phyloP scores from a whole-genome alignment of 495 filamentous ascomycete genomes.

The Annulohypoxylon bovei region DNA sequence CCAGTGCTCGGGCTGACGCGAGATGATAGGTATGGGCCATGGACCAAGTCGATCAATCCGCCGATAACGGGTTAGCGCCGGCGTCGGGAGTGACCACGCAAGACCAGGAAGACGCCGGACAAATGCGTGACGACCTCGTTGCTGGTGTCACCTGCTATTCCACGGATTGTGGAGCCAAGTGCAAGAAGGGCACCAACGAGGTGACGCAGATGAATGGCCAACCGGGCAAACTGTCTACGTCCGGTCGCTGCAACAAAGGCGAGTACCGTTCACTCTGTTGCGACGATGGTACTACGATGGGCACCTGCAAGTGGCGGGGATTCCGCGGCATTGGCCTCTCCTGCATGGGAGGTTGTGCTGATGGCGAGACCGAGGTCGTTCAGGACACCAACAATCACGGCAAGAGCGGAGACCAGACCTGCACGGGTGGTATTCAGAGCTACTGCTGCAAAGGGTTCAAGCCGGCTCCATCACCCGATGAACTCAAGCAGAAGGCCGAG shows the following conservation, averaged over 20 bases:
- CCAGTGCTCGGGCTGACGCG: too few relatives aligned
- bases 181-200: neutral
- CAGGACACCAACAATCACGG: neutral
- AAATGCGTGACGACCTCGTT: too few relatives aligned
- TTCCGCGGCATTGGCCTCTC: neutral
- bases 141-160: neutral
- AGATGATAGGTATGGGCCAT: too few relatives aligned
- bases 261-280: neutral
- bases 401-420: neutral
- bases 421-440: neutral
- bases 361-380: neutral
- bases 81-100: too few relatives aligned
- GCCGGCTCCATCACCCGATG: too few relatives aligned
- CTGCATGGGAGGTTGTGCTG: neutral
- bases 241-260: too few relatives aligned
- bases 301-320: neutral
- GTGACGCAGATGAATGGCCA: neutral
- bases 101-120: too few relatives aligned
- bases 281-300: neutral
- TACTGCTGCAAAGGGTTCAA: neutral
- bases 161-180: neutral
- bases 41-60: neutral
- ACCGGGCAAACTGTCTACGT: neutral
- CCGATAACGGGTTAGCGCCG: too few relatives aligned
- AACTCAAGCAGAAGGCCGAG: too few relatives aligned